Percentiles rank a stretch among this genome's conserved stretches.
Conservation (phyloP, 163 green algal species). For the Chloromonas sp. region DNA sequence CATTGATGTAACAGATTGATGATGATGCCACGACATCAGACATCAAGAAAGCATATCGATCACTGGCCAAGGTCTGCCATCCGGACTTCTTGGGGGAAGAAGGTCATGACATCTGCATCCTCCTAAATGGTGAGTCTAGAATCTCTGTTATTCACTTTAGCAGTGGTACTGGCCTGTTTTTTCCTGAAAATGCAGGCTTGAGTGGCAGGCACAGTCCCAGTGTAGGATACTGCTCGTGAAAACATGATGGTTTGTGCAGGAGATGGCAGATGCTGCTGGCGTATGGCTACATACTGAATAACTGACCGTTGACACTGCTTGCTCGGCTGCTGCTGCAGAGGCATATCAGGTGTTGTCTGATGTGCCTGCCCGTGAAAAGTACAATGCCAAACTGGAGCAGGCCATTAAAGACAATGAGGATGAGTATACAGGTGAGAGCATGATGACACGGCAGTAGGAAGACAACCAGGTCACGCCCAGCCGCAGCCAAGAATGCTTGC, state of each 20-base stretch:
- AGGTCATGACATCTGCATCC: constrained; percentile 80
- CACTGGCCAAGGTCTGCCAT: constrained; percentile 75
- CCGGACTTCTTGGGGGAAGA: constrained; percentile 58
- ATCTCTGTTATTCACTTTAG: too few species aligned
- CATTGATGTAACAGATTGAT: constrained; percentile 21
- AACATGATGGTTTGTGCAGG: too few species aligned
- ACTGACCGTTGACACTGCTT: too few species aligned
- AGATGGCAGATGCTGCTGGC: too few species aligned
- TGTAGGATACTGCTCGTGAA: too few species aligned
- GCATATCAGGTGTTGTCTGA: constrained; percentile 22
- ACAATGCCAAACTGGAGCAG: constrained; percentile 69
- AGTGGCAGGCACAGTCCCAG: too few species aligned
- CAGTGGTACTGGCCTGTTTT: too few species aligned
- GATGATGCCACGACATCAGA: constrained; percentile 37
- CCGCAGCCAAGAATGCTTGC: too few species aligned
- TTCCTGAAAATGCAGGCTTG: too few species aligned
- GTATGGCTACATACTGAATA: too few species aligned
- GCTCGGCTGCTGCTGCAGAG: neutral
- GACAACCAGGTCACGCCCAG: too few species aligned
- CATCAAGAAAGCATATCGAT: constrained; percentile 81
- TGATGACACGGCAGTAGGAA: too few species aligned
- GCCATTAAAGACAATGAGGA: constrained; percentile 64
- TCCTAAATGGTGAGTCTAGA: constrained; percentile 62
- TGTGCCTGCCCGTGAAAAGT: constrained; percentile 47
- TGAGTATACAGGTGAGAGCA: constrained; percentile 55